These are phyloP conservation scores for Alopecurus myosuroides DNA, from an alignment of 176 grass and related monocot species.

Conservation along the genomic window DNA sequence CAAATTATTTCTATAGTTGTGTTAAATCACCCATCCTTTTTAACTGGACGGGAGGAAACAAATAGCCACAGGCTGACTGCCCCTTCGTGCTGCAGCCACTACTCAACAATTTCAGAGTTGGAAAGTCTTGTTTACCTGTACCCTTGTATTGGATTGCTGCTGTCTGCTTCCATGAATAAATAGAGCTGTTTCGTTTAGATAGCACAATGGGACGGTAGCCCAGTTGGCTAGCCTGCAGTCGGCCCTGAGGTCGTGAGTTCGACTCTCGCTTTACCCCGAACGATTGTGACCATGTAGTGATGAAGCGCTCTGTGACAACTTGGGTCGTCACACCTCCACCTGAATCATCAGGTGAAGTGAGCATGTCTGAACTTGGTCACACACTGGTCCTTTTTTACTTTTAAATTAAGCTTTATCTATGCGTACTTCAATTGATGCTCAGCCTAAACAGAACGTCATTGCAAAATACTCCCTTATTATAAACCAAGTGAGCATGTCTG, in stretches of 20 bases:
- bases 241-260: conserved; percentile 96
- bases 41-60: neutral
- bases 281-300: neutral
- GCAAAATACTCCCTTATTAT: too few relatives aligned
- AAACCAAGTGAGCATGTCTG: too few relatives aligned
- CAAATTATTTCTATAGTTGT: neutral
- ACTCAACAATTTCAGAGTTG: neutral
- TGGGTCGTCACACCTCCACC: neutral
- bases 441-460: too few relatives aligned
- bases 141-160: too few relatives aligned
- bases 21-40: neutral
- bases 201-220: conserved; percentile 42
- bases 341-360: neutral
- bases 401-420: too few relatives aligned
- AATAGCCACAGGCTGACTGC: neutral
- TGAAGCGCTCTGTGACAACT: neutral
- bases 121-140: too few relatives aligned
- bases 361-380: too few relatives aligned
- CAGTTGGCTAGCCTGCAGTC: conserved; percentile 84
- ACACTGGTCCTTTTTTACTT: too few relatives aligned
- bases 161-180: too few relatives aligned
- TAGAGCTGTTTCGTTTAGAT: neutral
- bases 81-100: too few relatives aligned
- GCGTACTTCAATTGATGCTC: too few relatives aligned
- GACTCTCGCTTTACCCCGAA: conserved; percentile 71